Conservation (phyloP, 805 yeast species). For the Cyberlindnera subsufficiens region DNA sequence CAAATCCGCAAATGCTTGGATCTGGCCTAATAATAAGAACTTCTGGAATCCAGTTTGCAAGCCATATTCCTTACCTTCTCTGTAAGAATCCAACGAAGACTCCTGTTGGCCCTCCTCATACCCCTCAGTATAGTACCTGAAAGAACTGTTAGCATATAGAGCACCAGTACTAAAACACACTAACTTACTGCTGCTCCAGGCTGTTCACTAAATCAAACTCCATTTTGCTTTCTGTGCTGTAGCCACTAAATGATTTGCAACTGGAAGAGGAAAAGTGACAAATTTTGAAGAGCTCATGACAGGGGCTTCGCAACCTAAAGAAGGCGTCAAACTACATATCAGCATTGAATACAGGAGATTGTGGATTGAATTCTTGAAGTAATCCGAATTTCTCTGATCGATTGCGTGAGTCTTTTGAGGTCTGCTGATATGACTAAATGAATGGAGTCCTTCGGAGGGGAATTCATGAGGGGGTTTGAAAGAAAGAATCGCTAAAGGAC, state of each 20-base stretch:
- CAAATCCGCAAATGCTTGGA: slow-evolving; percentile 40
- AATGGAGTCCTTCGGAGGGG: no score
- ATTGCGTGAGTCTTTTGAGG: no score
- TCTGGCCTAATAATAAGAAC: slow-evolving; percentile 63
- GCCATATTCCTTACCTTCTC: slow-evolving; percentile 84
- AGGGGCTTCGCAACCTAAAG: no score
- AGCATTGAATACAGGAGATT: no score
- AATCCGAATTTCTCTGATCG: no score
- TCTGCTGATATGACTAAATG: no score
- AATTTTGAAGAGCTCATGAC: neutral
- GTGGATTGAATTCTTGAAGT: no score
- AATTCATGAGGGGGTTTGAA: no score
- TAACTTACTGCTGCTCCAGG: slow-evolving; percentile 45
- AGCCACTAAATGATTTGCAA: neutral
- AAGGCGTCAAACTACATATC: no score
- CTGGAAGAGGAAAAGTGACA: neutral
- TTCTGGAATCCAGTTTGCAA: slow-evolving; percentile 73
- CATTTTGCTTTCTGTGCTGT: slow-evolving; percentile 7
- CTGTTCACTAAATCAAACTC: slow-evolving; percentile 51
- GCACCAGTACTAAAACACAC: neutral
- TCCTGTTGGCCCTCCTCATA: slow-evolving; percentile 62
- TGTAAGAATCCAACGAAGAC: slow-evolving; percentile 50
- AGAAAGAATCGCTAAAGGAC: no score
- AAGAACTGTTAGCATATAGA: slow-evolving; percentile 1
- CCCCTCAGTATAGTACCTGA: slow-evolving; percentile 58